phyloP scores from a whole-genome alignment of 2,329 filamentous ascomycete species.

The Fusarium guadeloupense region DNA sequence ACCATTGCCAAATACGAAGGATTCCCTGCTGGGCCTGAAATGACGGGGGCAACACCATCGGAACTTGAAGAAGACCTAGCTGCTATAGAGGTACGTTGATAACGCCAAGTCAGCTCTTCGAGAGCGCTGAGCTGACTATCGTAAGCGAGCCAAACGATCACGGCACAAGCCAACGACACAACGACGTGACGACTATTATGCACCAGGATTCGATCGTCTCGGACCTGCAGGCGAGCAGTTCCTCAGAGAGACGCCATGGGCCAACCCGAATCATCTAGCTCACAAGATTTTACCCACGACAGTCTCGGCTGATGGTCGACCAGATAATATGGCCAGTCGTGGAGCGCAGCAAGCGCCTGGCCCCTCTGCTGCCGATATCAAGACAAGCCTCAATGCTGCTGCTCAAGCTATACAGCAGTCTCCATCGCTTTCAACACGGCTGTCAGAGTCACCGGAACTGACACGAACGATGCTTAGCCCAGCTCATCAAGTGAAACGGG shows the following conservation, averaged over 20 bases:
- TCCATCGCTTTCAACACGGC: constrained; percentile 39
- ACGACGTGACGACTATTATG: constrained; percentile 59
- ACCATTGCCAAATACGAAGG: constrained; percentile 95
- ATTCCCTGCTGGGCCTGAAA: constrained; percentile 92
- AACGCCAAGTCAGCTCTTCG: constrained; percentile 30
- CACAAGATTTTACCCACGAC: constrained; percentile 61
- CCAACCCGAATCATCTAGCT: constrained; percentile 83
- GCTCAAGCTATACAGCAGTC: constrained; percentile 40
- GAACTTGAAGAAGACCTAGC: constrained; percentile 89
- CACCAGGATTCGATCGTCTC: constrained; percentile 59
- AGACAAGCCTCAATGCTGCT: constrained; percentile 39
- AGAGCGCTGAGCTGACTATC: constrained; percentile 29
- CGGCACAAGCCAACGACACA: constrained; percentile 53
- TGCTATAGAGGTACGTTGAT: constrained; percentile 77
- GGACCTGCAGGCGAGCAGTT: constrained; percentile 84
- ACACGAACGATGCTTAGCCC: constrained; percentile 50
- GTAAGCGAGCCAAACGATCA: constrained; percentile 48
- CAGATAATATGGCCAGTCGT: constrained; percentile 28
- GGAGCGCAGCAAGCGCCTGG: constrained; percentile 31
- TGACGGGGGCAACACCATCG: constrained; percentile 73
- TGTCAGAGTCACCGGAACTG: constrained; percentile 57
- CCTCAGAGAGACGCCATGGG: constrained; percentile 90
- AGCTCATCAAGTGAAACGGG: constrained; percentile 47
- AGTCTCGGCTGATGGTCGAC: constrained; percentile 17
- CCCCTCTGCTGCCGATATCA: constrained; percentile 34